Percentiles rank a stretch among this genome's conserved stretches.
Conservation (phyloP, 225 moss, liverwort and hornwort genomes). For the Marchantia paleacea region DNA sequence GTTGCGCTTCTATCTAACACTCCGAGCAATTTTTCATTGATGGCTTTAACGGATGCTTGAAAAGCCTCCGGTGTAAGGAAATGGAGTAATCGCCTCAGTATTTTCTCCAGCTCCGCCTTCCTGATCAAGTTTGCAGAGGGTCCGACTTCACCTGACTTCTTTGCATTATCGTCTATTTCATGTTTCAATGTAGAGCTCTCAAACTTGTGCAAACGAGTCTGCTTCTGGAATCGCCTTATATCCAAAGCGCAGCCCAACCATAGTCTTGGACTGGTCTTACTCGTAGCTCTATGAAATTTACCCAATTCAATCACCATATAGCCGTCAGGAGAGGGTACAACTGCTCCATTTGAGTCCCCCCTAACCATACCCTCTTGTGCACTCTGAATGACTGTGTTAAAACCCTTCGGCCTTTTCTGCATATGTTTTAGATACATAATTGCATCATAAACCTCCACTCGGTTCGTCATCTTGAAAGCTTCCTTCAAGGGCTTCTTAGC, state of each 20-base stretch:
- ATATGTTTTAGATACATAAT: conserved; percentile 83
- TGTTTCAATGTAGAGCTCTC: conserved; percentile 49
- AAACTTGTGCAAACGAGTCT: conserved; percentile 73
- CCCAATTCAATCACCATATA: conserved; percentile 60
- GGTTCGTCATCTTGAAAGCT: conserved; percentile 89
- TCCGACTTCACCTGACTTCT: conserved; percentile 50
- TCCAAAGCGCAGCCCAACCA: conserved; percentile 68
- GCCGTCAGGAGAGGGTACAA: conserved; percentile 31
- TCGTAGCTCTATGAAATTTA: conserved; percentile 72
- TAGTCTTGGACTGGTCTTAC: conserved; percentile 72
- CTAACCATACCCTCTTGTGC: conserved; percentile 80
- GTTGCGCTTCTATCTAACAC: conserved; percentile 67
- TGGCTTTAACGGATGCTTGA: conserved; percentile 82
- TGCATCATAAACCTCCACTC: conserved; percentile 93
- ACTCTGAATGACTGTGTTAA: conserved; percentile 53
- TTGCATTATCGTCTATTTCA: conserved; percentile 61
- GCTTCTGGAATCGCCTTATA: conserved; percentile 86
- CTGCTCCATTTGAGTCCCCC: conserved; percentile 52
- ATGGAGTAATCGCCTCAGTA: conserved; percentile 57
- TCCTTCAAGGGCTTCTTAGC: conserved; percentile 92
- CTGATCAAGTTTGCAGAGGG: conserved; percentile 64
- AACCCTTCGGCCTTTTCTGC: conserved; percentile 74
- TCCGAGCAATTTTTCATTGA: conserved; percentile 76
- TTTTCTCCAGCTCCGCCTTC: conserved; percentile 87
- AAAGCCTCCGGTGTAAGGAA: conserved; percentile 73